phyloP scores from a whole-genome alignment of 371 early-diverging fungal species.

The Mortierella polycephala region DNA sequence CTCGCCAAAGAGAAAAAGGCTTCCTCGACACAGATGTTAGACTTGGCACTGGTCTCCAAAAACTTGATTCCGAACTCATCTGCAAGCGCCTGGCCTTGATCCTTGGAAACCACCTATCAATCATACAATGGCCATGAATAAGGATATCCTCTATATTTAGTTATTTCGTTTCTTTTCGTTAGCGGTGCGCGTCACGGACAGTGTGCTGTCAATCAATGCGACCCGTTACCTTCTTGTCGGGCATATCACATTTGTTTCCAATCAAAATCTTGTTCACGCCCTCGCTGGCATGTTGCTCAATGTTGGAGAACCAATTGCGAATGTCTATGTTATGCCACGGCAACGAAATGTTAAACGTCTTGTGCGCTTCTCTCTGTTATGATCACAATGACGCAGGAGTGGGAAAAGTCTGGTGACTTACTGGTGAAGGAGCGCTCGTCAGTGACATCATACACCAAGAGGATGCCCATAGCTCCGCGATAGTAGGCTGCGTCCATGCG shows the following conservation, averaged over 20 bases:
- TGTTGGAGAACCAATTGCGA: constrained; percentile 98
- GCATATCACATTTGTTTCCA: constrained; percentile 98
- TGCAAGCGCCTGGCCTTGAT: constrained; percentile 88
- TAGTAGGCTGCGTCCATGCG: constrained; percentile 80
- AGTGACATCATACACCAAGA: constrained; percentile 99
- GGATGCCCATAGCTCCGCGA: constrained; percentile 99
- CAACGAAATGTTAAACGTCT: neutral
- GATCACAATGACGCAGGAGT: neutral
- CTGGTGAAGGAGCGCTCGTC: constrained; percentile 97
- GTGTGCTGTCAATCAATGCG: neutral
- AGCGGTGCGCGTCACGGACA: neutral
- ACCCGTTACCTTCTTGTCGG: constrained; percentile 82
- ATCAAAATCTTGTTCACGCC: constrained; percentile 98
- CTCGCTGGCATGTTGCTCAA: constrained; percentile 96
- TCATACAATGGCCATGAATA: neutral
- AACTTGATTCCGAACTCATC: constrained; percentile 90
- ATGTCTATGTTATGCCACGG: constrained; percentile 70
- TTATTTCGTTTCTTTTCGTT: neutral
- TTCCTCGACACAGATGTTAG: constrained; percentile 97
- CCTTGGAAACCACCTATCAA: constrained; percentile 71
- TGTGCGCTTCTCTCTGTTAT: neutral
- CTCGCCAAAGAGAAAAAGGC: constrained; percentile 97
- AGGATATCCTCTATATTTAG: neutral
- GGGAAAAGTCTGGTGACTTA: constrained; percentile 52
- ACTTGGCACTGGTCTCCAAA: constrained; percentile 97